Evolutionary conservation across 1,284 basidiomycete species (phyloP), one percentile per base, ranked within the genome.

Genomic region (Calocybe gambosa): DNA sequence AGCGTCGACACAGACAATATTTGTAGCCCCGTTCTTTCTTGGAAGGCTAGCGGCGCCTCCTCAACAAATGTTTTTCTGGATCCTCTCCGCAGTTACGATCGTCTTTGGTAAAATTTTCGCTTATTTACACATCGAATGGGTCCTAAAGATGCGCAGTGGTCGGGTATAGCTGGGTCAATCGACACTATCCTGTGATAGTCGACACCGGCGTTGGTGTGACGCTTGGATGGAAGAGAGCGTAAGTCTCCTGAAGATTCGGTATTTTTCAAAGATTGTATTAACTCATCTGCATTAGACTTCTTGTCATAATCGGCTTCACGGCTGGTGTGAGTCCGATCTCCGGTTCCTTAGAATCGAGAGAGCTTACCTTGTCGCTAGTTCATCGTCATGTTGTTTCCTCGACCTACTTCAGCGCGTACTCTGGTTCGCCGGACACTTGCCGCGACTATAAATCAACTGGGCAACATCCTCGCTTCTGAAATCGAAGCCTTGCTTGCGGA

Each of bases 361-460:
- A n/a, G n/a, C n/a, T n/a, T n/a, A n/a, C n/a, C n/a, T 21, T 33
- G 13, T 21, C 13, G 18, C 38, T 21, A 69, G 67, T 67, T 66
- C 46, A 63, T 72, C 28, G 63, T 68, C 10, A 72, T 72, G 70
- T 51, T 72, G 39, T 69, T 71, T 53, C 70, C 70, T 2, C 62
- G 60, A n/a, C 67, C 66, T 3, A 63, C 61, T 7, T 70, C 70
- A 0, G 58, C 65, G 20, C 66, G 69, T 5, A 62, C 62, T 4
- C 58, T 72, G 12, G 68, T 72, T 9, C 63, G 70, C 28, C 58
- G 62, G 36, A 69, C 69, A 0, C 58, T 70, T 12, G 65, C 65
- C 2, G 67, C 65, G 5, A 59, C 61, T 3, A 51, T 64, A 13
- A 54, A 46, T 1, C 65, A 70, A 46, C 52, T 64, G 4, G 65